Conservation (phyloP, 139 green algal species). For the Edaphochlamys debaryana region DNA sequence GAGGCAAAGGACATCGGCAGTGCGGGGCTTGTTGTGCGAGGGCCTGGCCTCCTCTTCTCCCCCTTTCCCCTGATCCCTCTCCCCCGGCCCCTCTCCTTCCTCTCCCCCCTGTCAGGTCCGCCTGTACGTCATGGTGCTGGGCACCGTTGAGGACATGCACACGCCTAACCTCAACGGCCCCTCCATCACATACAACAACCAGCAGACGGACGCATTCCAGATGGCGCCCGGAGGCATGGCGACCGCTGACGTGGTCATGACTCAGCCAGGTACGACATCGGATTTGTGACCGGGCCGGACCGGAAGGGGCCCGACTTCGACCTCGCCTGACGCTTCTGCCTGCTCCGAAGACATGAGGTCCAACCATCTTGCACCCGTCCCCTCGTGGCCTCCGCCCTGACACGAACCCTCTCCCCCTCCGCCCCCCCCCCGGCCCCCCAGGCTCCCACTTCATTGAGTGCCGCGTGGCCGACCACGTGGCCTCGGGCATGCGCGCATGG, state of each 20-base stretch:
- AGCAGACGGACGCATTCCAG: constrained; percentile 8
- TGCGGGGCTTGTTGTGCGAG: too few species aligned
- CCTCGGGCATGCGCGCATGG: constrained; percentile 65
- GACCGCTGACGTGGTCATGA: constrained; percentile 14
- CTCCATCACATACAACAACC: constrained; percentile 11
- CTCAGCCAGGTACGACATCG: not conserved
- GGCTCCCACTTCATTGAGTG: constrained; percentile 62
- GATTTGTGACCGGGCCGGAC: too few species aligned
- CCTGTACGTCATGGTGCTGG: constrained; percentile 36
- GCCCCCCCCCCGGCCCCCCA: not conserved
- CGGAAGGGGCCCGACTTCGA: too few species aligned
- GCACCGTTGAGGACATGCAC: constrained; percentile 73
- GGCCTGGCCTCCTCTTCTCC: too few species aligned
- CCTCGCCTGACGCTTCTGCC: too few species aligned
- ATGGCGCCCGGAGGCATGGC: constrained; percentile 35
- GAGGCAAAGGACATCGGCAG: too few species aligned
- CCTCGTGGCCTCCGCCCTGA: too few species aligned
- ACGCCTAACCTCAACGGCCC: constrained; percentile 66
- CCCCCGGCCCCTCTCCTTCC: too few species aligned
- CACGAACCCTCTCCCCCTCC: too few species aligned
- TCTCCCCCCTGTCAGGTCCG: constrained; percentile 28
- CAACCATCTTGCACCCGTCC: too few species aligned
- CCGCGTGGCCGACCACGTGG: constrained; percentile 76
- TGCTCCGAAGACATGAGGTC: too few species aligned
- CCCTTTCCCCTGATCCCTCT: too few species aligned